Evolutionary conservation across 2,329 filamentous ascomycete genomes (phyloP).

Genomic region (Pseudopithomyces chartarum): DNA sequence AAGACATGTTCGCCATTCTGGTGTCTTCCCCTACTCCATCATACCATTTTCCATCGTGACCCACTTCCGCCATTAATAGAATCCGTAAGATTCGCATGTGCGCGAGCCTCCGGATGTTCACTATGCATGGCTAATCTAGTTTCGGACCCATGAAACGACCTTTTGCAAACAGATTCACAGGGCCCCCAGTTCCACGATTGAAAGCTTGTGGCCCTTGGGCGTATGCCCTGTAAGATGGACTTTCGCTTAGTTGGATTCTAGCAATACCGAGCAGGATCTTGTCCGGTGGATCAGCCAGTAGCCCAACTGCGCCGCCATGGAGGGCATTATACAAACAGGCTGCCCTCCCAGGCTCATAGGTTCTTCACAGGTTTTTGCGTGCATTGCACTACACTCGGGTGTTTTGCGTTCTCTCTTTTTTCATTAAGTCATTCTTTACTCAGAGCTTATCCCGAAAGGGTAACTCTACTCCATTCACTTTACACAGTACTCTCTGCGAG

Average conservation of each 20-base stretch:
- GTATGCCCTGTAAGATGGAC: slow-evolving; percentile 5
- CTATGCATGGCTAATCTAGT: not conserved
- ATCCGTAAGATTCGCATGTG: not conserved
- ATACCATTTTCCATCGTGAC: not conserved
- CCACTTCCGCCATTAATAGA: slow-evolving; percentile 2
- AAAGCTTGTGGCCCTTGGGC: not conserved
- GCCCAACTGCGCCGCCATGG: slow-evolving; percentile 5
- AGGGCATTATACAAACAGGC: slow-evolving; percentile 6
- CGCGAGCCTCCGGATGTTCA: slow-evolving; percentile 2
- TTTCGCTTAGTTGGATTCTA: not conserved
- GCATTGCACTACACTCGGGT: slow-evolving; percentile 5
- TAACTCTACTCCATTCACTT: slow-evolving; percentile 6
- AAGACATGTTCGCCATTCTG: slow-evolving; percentile 4
- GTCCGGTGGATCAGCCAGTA: slow-evolving; percentile 4
- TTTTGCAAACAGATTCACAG: not conserved
- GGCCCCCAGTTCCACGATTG: slow-evolving; percentile 5
- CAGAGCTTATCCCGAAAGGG: slow-evolving; percentile 3
- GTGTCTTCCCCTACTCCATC: not conserved
- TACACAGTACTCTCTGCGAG: slow-evolving; percentile 7
- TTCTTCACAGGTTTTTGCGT: slow-evolving; percentile 3
- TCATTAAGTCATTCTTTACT: slow-evolving; percentile 4
- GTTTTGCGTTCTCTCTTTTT: slow-evolving; percentile 8
- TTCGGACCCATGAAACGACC: slow-evolving; percentile 8
- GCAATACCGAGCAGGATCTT: slow-evolving; percentile 6
- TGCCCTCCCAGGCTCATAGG: not conserved